These are phyloP conservation scores for Trichosporon sp. DNA, from an alignment of 1,284 basidiomycete species.

Conservation along the genomic window DNA sequence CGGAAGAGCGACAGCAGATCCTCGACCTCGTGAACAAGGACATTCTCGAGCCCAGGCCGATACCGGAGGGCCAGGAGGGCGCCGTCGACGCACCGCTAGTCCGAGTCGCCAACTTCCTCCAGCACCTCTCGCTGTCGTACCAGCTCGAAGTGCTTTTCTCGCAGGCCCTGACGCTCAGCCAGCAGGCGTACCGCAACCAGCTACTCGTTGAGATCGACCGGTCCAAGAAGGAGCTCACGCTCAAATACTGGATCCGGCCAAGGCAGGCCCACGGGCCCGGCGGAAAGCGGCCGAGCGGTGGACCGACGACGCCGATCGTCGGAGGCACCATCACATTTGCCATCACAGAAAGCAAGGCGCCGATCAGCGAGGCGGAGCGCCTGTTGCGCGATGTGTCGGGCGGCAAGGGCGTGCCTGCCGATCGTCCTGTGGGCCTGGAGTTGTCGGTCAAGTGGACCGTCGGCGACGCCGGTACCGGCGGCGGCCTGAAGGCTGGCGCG, in stretches of 20 bases:
- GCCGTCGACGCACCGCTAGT: slow-evolving; percentile 39
- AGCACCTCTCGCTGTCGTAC: slow-evolving; percentile 40
- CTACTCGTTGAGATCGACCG: slow-evolving; percentile 38
- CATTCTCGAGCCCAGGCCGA: slow-evolving; percentile 23
- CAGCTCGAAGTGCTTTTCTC: slow-evolving; percentile 38
- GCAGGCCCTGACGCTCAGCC: slow-evolving; percentile 33
- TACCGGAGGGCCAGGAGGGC: slow-evolving; percentile 10
- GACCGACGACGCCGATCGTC: slow-evolving; percentile 19
- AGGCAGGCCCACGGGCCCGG: background rate
- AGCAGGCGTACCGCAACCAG: slow-evolving; percentile 34
- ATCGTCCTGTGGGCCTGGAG: slow-evolving; percentile 27
- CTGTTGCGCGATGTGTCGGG: slow-evolving; percentile 20
- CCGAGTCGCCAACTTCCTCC: slow-evolving; percentile 39
- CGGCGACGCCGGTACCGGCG: slow-evolving; percentile 35
- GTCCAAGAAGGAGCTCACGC: slow-evolving; percentile 24
- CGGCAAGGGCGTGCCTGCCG: slow-evolving; percentile 18
- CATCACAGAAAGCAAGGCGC: slow-evolving; percentile 20
- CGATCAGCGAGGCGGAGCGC: slow-evolving; percentile 15
- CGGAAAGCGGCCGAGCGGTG: background rate
- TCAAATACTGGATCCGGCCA: slow-evolving; percentile 39
- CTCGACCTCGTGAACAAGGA: slow-evolving; percentile 39
- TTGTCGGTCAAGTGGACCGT: slow-evolving; percentile 38
- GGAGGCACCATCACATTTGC: slow-evolving; percentile 33
- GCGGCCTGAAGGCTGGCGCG: slow-evolving; percentile 31
- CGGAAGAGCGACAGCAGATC: slow-evolving; percentile 36